phyloP scores from a whole-genome alignment of 176 grass and related monocot species.

The Tuctoria greenei region DNA sequence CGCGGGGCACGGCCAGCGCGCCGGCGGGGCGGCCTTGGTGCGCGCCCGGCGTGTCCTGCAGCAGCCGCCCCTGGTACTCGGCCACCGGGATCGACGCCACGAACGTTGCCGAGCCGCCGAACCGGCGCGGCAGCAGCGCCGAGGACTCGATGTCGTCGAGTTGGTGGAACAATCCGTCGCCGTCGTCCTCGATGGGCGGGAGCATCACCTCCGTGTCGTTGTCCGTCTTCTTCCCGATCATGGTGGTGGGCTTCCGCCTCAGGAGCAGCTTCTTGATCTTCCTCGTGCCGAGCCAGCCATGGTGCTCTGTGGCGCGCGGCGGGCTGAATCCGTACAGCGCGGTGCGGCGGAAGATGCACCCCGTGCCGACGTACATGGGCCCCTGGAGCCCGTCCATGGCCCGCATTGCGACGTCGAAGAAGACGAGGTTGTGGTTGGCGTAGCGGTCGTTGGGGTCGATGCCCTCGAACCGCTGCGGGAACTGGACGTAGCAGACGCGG shows the following conservation, averaged over 20 bases:
- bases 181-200: constrained; percentile 58
- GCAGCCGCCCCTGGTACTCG: constrained; percentile 84
- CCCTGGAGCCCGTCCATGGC: constrained; percentile 97
- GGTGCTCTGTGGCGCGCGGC: constrained; percentile 86
- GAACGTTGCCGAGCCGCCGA: constrained; percentile 64
- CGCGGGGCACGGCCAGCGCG: constrained; percentile 67
- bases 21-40: constrained; percentile 80
- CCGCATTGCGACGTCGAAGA: constrained; percentile 91
- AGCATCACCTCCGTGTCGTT: constrained; percentile 52
- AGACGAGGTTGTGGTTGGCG: constrained; percentile 94
- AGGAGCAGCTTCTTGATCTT: constrained; percentile 88
- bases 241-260: constrained; percentile 53
- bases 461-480: constrained; percentile 93
- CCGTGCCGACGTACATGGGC: constrained; percentile 93
- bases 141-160: constrained; percentile 68
- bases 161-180: background rate
- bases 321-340: constrained; percentile 92
- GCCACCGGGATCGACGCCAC: constrained; percentile 76
- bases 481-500: constrained; percentile 88
- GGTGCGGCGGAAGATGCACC: constrained; percentile 87
- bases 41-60: constrained; percentile 73
- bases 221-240: constrained; percentile 86
- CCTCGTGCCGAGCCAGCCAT: constrained; percentile 75
- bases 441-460: constrained; percentile 88
- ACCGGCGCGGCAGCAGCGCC: constrained; percentile 63